A percentile compares a stretch with the other conserved stretches of the same genome.
Conservation (phyloP, 257 asterid genomes). For the Solanum pinnatisectum region DNA sequence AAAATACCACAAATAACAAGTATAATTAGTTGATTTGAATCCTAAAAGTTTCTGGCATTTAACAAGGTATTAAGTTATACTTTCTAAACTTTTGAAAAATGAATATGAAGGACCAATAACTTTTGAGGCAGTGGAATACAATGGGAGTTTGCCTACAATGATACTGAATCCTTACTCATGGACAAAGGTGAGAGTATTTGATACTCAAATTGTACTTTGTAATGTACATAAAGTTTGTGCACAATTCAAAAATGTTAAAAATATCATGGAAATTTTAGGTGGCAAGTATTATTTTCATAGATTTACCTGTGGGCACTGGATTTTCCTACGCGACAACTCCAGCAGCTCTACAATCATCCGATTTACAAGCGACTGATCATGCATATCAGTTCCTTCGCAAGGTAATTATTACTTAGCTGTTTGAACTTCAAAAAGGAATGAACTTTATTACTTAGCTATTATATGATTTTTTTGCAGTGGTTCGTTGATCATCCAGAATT, state of each 20-base stretch:
- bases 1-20: neutral
- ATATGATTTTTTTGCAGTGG: constrained; percentile 5
- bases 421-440: too few relatives aligned
- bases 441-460: too few relatives aligned
- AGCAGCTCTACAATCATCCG: neutral
- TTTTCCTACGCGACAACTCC: constrained; percentile 4
- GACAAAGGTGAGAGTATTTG: neutral
- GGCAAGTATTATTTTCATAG: constrained; percentile 4
- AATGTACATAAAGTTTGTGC: neutral
- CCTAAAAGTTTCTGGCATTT: neutral
- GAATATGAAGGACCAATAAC: neutral
- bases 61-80: neutral
- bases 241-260: neutral
- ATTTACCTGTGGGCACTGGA: neutral
- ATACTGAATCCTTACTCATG: neutral
- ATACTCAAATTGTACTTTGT: neutral
- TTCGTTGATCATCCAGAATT: constrained; percentile 6
- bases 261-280: neutral
- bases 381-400: neutral
- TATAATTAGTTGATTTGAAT: neutral
- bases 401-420: neutral
- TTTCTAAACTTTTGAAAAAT: neutral
- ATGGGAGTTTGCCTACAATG: constrained; percentile 8
- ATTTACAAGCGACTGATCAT: neutral
- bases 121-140: constrained; percentile 1